A percentile compares a stretch with the other conserved stretches of the same genome.
Conservation (phyloP, 148 eudicot genomes). For the Bassia scoparia region DNA sequence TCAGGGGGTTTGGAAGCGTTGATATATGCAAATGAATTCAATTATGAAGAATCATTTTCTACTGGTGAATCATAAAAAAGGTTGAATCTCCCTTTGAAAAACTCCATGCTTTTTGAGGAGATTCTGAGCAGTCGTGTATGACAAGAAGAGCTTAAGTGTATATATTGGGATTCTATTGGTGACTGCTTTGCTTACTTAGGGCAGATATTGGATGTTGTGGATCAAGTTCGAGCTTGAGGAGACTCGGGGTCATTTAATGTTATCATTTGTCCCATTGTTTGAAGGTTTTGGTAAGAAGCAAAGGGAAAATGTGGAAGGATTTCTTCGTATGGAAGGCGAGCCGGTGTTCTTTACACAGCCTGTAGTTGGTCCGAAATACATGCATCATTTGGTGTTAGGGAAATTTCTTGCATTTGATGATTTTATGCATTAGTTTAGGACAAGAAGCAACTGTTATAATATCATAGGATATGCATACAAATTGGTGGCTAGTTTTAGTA, state of each 20-base stretch:
- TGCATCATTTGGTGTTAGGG: slow-evolving; percentile 53
- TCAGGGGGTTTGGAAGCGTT: slow-evolving; percentile 62
- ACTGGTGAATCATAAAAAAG: slow-evolving; percentile 67
- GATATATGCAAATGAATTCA: slow-evolving; percentile 85
- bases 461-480: slow-evolving; percentile 27
- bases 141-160: slow-evolving; percentile 47
- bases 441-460: slow-evolving; percentile 24
- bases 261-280: slow-evolving; percentile 71
- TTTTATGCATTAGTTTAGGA: slow-evolving; percentile 30
- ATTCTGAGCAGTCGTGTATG: slow-evolving; percentile 38
- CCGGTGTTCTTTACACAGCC: slow-evolving; percentile 78
- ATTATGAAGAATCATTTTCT: slow-evolving; percentile 56
- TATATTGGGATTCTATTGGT: slow-evolving; percentile 93
- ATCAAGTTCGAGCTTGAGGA: slow-evolving; percentile 69
- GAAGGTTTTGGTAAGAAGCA: slow-evolving; percentile 69
- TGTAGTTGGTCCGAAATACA: slow-evolving; percentile 91
- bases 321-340: slow-evolving; percentile 57
- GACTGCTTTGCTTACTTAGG: slow-evolving; percentile 86
- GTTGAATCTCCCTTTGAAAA: slow-evolving; percentile 87
- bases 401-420: not conserved
- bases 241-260: slow-evolving; percentile 72
- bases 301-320: slow-evolving; percentile 39
- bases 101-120: slow-evolving; percentile 50
- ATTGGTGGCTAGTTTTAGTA: slow-evolving; percentile 37
- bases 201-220: slow-evolving; percentile 82